Base-by-base conservation (phyloP, 2,329 filamentous ascomycete species). In the Triangularia setosa region DNA sequence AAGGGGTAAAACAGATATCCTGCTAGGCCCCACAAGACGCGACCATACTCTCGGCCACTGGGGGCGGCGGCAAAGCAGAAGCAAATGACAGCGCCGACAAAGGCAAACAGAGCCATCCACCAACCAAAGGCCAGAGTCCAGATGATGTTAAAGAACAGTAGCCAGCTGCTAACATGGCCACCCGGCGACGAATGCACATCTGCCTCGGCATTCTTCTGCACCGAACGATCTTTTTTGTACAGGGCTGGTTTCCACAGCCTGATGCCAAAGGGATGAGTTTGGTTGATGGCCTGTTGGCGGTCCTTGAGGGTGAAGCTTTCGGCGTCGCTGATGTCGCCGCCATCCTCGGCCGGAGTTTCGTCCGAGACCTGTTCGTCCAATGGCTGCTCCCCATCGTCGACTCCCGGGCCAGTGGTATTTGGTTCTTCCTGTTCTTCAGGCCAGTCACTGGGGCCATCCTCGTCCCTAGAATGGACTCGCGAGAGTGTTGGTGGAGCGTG, bases 241-340 rank as follows among this genome's bases (percentile, higher is more conserved):
- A 99, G 78, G 1, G 95, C 96, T 53, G 95, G 95, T 77, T 99
- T 99, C 95, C 95, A 99, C 68, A 99, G 92, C 75, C 96, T 89
- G 75, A 99, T 98, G 82, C 95, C 95, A 72, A 99, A 99, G 0
- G 95, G 95, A 81, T 99, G 95, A 0, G 95, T 99, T 76, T 97
- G 90, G 79, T 99, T 99, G 82, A 99, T 99, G 69, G 95, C 95
- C 75, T 97, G 89, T 78, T 99, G 95, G 63, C 95, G 88, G 76
- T 99, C 95, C 76, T 96, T 97, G 71, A 99, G 84, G 0, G 95
- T 99, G 75, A 99, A 99, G 79, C 94, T 98, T 79, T 97, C 95
- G 1, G 95, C 91, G 71, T 98, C 95, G 76, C 94, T 97, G 60
- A 93, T 73, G 65, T 90, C 87, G 64, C 80, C 80, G 14, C 82